Evolutionary conservation across 1,284 basidiomycete species (phyloP), one percentile per base, ranked within the genome.

Genomic region (Malassezia yamatoensis): DNA sequence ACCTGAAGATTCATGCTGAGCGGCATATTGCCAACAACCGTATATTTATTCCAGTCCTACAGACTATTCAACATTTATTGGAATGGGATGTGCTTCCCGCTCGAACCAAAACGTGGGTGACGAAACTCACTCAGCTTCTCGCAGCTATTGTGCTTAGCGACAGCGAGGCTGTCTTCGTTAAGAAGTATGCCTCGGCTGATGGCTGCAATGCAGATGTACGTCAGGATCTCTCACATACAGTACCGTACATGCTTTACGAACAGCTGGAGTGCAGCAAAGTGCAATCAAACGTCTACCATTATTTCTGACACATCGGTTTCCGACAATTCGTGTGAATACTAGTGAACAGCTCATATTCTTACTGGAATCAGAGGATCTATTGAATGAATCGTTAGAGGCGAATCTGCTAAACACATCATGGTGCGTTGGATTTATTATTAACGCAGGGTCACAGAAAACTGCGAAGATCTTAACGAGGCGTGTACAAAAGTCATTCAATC

Each of bases 21-120:
- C 9, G 36, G 5, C 43, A 62, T 15, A 64, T 63, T 33, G 58
- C 59, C 15, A 53, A 67, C 34, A 71, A 70, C 48, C 49, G 64
- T 0, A 48, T 60, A 16, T 63, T 67, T 35, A 42, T 71, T 5
- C 66, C 69, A 11, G 46, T 56, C 13, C 32, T 69, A 0, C 35
- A 44, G 15, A 61, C 63, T 2, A 49, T 60, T 11, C 61, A 58
- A 13, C 55, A 66, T 15, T 33, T 70, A 4, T 49, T 70, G 42
- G 68, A 70, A 16, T 54, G 57, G 20, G 66, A 58, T 1, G 54
- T 54, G 32, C 18, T 41, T 49, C 15, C 13, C 36, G 38, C 43
- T 35, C 46, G 21, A 20, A 32, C 11, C 13, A 20, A 13, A 11
- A 18, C 34, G 43, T 33, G 37, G 33, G 21, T 24, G 15, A 3